Percentiles rank a stretch among this genome's conserved stretches.
These are phyloP conservation scores for Fomitiporia mediterranea DNA, from an alignment of 1,284 basidiomycete species.

Conservation along the genomic window DNA sequence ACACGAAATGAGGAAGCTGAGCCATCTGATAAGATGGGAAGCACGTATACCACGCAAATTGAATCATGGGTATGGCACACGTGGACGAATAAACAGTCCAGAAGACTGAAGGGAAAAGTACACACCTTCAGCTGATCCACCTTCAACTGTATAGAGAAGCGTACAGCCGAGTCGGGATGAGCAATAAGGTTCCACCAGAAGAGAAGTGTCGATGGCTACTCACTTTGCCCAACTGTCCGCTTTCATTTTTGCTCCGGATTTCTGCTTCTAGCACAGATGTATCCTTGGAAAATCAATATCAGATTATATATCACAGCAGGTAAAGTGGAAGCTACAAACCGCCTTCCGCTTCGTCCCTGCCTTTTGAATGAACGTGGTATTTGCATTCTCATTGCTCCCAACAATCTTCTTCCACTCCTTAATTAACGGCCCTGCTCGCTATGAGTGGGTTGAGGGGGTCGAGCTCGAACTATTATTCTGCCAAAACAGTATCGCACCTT, in stretches of 20 bases:
- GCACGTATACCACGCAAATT: conserved; percentile 1
- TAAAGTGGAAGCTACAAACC: conserved; percentile 39
- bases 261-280: conserved; percentile 59
- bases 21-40: conserved; percentile 9
- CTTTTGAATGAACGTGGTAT: conserved; percentile 38
- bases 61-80: not conserved
- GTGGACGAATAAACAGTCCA: conserved; percentile 4
- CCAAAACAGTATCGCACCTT: conserved; percentile 45
- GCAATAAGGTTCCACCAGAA: conserved; percentile 19
- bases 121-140: conserved; percentile 74
- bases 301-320: not conserved
- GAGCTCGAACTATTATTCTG: not conserved
- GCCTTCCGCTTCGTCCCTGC: conserved; percentile 62
- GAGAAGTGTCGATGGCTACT: conserved; percentile 23
- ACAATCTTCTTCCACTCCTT: conserved; percentile 71
- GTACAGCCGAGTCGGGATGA: conserved; percentile 15
- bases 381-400: conserved; percentile 58
- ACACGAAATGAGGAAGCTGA: not conserved
- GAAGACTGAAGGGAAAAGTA: not conserved
- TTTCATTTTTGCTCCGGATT: conserved; percentile 58
- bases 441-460: conserved; percentile 13
- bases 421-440: conserved; percentile 76
- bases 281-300: conserved; percentile 37
- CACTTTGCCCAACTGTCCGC: conserved; percentile 62
- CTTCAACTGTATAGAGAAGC: conserved; percentile 46